phyloP scores from a whole-genome alignment of 2,329 filamentous ascomycete species.

The Rutstroemia sp. region DNA sequence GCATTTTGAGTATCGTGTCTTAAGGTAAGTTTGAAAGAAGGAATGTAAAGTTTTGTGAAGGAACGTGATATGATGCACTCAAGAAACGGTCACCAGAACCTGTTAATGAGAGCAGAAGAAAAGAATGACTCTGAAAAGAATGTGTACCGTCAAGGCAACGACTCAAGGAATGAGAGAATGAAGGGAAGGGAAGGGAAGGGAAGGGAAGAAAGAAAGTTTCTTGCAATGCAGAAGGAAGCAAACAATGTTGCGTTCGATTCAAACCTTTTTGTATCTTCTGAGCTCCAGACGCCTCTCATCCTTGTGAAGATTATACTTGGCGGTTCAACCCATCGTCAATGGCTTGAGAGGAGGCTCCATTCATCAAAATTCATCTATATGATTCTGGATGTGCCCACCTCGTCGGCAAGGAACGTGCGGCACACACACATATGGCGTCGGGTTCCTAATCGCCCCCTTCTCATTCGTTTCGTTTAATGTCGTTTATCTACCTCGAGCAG shows the following conservation, averaged over 20 bases:
- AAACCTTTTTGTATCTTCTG: slow-evolving; percentile 6
- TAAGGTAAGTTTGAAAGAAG: background rate
- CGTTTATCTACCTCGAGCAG: background rate
- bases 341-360: background rate
- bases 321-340: background rate
- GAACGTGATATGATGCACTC: background rate
- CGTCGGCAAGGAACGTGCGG: background rate
- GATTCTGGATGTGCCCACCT: background rate
- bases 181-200: background rate
- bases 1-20: slow-evolving; percentile 1
- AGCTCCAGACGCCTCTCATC: background rate
- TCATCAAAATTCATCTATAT: slow-evolving; percentile 1
- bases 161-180: background rate
- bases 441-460: slow-evolving; percentile 1
- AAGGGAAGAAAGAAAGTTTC: slow-evolving; percentile 2
- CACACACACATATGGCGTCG: background rate
- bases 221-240: background rate
- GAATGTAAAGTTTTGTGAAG: background rate
- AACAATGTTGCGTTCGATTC: background rate
- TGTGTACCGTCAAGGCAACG: slow-evolving; percentile 7
- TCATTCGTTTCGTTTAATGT: background rate
- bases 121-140: slow-evolving; percentile 6
- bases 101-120: slow-evolving; percentile 2
- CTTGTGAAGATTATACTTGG: background rate
- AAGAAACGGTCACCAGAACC: slow-evolving; percentile 4